phyloP scores from a whole-genome alignment of 2,329 filamentous ascomycete species.

The Verticillium nubilum region DNA sequence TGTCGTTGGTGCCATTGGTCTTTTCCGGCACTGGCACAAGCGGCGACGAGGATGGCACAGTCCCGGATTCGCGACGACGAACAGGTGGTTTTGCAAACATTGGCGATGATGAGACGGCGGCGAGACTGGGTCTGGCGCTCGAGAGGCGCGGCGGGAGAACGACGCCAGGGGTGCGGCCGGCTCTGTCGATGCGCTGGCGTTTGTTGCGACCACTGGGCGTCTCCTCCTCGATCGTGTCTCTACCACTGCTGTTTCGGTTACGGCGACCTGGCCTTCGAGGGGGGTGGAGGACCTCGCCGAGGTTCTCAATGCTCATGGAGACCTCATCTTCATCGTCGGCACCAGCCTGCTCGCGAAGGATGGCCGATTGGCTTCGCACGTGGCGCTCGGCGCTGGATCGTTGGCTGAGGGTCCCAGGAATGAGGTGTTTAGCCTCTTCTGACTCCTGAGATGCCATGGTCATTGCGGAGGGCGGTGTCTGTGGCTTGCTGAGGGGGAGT shows the following conservation, averaged over 20 bases:
- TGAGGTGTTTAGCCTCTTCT: constrained; percentile 65
- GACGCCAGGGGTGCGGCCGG: not conserved
- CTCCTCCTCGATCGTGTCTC: not conserved
- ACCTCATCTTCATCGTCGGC: constrained; percentile 36
- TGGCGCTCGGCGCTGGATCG: constrained; percentile 71
- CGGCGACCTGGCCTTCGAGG: not conserved
- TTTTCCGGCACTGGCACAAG: not conserved
- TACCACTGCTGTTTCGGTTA: not conserved
- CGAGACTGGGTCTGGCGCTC: not conserved
- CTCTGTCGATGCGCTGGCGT: not conserved
- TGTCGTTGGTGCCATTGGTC: not conserved
- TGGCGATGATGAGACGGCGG: not conserved
- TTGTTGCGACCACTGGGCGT: not conserved
- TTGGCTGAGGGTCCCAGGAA: constrained; percentile 26
- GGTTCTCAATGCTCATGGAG: not conserved
- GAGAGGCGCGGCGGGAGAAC: not conserved
- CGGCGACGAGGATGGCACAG: not conserved
- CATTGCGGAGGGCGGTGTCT: not conserved
- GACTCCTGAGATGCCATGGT: not conserved
- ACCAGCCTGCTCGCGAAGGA: constrained; percentile 78
- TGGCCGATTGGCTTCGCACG: constrained; percentile 92
- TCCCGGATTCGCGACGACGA: not conserved
- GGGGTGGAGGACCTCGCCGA: not conserved
- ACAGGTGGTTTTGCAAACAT: not conserved
- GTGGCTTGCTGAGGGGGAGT: not conserved